Evolutionary conservation across 768 basidiomycete genomes (phyloP).

Genomic region (Goffeauzyma gilvescens): DNA sequence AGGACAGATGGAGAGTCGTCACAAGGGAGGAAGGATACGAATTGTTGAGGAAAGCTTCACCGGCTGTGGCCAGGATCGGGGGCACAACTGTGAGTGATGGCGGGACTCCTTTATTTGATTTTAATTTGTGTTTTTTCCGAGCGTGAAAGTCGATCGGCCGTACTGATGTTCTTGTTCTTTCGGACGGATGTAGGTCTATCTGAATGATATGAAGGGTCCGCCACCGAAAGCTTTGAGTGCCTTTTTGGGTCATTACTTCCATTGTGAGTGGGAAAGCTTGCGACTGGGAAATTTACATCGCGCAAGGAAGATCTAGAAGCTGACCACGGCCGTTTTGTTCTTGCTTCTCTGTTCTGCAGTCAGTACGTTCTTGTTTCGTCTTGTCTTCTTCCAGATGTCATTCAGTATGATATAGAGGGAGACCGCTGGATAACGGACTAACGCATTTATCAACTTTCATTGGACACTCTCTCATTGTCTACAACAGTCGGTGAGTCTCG

Average conservation of each 20-base stretch:
- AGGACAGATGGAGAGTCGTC: slow-evolving; percentile 15
- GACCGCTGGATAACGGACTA: too few relatives aligned
- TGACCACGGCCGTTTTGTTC: too few relatives aligned
- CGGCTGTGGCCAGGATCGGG: slow-evolving; percentile 13
- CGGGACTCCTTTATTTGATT: too few relatives aligned
- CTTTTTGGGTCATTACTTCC: slow-evolving; percentile 22
- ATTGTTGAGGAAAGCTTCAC: slow-evolving; percentile 11
- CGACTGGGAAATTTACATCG: too few relatives aligned
- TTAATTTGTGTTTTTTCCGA: too few relatives aligned
- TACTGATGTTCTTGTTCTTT: background rate
- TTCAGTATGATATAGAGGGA: background rate
- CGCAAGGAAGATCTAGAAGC: too few relatives aligned
- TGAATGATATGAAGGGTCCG: slow-evolving; percentile 16
- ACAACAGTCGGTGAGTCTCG: slow-evolving; percentile 3
- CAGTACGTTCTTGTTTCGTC: background rate
- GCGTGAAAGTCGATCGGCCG: background rate
- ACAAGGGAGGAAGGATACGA: slow-evolving; percentile 4
- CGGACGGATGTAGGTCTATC: background rate
- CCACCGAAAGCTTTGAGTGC: slow-evolving; percentile 4
- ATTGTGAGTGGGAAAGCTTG: too few relatives aligned
- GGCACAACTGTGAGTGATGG: slow-evolving; percentile 21
- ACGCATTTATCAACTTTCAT: too few relatives aligned
- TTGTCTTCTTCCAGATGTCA: background rate
- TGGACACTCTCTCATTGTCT: too few relatives aligned
- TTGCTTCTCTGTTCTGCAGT: too few relatives aligned